phyloP scores from a whole-genome alignment of 345 rosid genomes.

The Brassica carinata region DNA sequence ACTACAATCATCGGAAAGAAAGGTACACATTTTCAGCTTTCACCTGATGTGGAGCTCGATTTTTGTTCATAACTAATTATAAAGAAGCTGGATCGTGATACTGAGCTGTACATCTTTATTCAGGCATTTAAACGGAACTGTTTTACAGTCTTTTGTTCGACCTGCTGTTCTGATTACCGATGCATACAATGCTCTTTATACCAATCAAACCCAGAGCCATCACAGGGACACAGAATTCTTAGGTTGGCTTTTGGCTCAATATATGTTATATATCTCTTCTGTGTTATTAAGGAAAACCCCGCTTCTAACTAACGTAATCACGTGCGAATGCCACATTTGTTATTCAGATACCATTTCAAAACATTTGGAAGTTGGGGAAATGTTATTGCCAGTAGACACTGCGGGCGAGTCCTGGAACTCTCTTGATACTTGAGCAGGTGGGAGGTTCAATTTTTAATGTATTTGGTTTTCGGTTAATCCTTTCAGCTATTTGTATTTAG shows the following conservation, averaged over 20 bases:
- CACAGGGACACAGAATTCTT: constrained; percentile 87
- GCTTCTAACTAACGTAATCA: not conserved
- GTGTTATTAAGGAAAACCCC: not conserved
- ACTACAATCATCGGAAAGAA: constrained; percentile 95
- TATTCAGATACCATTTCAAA: constrained; percentile 60
- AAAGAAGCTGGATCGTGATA: constrained; percentile 10
- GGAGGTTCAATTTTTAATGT: constrained; percentile 15
- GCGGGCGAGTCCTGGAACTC: constrained; percentile 93
- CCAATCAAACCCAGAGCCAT: constrained; percentile 70
- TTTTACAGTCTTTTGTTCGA: constrained; percentile 82
- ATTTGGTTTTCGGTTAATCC: constrained; percentile 17
- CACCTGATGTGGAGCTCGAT: constrained; percentile 16
- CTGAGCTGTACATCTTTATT: constrained; percentile 29
- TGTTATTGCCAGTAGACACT: constrained; percentile 92
- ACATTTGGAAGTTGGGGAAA: constrained; percentile 80
- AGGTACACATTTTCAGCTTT: constrained; percentile 49
- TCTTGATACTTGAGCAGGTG: constrained; percentile 91
- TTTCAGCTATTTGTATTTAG: constrained; percentile 21
- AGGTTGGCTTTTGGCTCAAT: constrained; percentile 45
- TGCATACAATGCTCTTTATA: constrained; percentile 88
- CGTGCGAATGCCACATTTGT: too few species aligned
- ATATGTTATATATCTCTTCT: constrained; percentile 1
- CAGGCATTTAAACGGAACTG: constrained; percentile 99
- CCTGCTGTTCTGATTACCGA: constrained; percentile 98
- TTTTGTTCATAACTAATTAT: not conserved